Percentiles rank a stretch among this genome's conserved stretches.
These are phyloP conservation scores for Whalleya microplaca DNA, from an alignment of 2,329 filamentous ascomycete genomes.

Conservation along the genomic window DNA sequence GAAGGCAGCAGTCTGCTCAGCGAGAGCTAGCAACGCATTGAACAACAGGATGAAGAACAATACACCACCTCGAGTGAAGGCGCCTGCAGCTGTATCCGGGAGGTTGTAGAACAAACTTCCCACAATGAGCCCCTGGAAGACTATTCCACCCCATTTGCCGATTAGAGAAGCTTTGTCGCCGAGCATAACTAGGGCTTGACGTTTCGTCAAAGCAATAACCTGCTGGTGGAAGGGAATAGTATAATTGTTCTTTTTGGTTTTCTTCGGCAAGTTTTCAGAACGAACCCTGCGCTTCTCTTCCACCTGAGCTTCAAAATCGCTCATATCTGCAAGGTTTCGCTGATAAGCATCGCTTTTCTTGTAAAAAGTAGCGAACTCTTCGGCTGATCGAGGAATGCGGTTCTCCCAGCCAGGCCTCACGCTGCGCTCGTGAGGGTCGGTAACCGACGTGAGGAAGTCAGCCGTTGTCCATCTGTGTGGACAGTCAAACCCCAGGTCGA, in stretches of 20 bases:
- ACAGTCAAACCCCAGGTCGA: conserved; percentile 72
- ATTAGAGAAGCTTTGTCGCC: conserved; percentile 39
- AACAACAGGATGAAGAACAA: conserved; percentile 67
- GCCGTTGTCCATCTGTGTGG: conserved; percentile 71
- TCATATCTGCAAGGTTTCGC: conserved; percentile 50
- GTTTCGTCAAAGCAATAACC: conserved; percentile 49
- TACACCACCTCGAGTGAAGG: conserved; percentile 63
- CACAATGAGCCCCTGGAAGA: conserved; percentile 41
- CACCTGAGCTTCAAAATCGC: conserved; percentile 54
- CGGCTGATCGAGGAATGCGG: conserved; percentile 61
- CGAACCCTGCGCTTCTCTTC: conserved; percentile 46
- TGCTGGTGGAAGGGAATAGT: conserved; percentile 55
- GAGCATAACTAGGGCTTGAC: conserved; percentile 40
- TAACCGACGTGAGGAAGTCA: conserved; percentile 80
- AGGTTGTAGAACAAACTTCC: conserved; percentile 38
- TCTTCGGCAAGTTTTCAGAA: conserved; percentile 40
- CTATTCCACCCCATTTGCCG: conserved; percentile 41
- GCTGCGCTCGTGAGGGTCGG: conserved; percentile 61
- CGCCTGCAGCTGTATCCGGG: conserved; percentile 46
- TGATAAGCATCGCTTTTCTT: conserved; percentile 49
- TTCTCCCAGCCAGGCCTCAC: conserved; percentile 60
- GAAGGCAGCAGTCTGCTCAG: conserved; percentile 65
- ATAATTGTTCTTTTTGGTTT: conserved; percentile 53
- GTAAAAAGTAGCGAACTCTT: conserved; percentile 62
- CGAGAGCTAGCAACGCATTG: conserved; percentile 63